Percentiles rank a stretch among this genome's conserved stretches.
These are phyloP conservation scores for Microbotryomycetes sp. DNA, from an alignment of 1,284 basidiomycete genomes.

Conservation along the genomic window DNA sequence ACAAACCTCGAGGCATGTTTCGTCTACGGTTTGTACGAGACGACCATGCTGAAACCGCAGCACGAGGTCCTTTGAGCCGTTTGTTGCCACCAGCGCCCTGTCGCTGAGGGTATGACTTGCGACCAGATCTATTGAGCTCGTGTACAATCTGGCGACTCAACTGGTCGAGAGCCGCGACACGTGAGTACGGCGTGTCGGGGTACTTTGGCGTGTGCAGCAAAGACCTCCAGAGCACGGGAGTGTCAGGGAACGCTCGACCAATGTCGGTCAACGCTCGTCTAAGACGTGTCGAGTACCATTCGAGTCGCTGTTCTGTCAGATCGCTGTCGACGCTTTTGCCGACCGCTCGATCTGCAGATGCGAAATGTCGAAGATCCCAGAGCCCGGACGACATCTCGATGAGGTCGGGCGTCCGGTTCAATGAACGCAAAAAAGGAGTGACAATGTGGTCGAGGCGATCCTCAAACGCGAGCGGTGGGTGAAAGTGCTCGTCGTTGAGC, in stretches of 20 bases:
- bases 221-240: conserved; percentile 22
- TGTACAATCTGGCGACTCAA: conserved; percentile 16
- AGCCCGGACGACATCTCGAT: conserved; percentile 29
- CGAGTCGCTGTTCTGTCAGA: conserved; percentile 17
- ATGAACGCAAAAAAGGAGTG: conserved; percentile 16
- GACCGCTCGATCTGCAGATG: conserved; percentile 16
- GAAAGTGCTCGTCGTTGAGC: conserved; percentile 17
- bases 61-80: background rate
- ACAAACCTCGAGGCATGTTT: background rate
- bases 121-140: conserved; percentile 11
- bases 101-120: background rate
- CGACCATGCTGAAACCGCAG: background rate
- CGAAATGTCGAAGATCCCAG: conserved; percentile 33
- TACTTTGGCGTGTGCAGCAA: conserved; percentile 19
- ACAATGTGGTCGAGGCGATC: conserved; percentile 29
- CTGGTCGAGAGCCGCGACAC: conserved; percentile 26
- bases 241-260: conserved; percentile 16
- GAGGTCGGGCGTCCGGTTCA: conserved; percentile 25
- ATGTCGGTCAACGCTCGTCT: conserved; percentile 17
- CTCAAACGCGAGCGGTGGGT: conserved; percentile 28
- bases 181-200: conserved; percentile 7
- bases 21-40: background rate
- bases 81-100: background rate
- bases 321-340: conserved; percentile 4
- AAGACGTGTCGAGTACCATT: conserved; percentile 25